phyloP scores from a whole-genome alignment of 257 asterid genomes.

The Fraxinus americana region DNA sequence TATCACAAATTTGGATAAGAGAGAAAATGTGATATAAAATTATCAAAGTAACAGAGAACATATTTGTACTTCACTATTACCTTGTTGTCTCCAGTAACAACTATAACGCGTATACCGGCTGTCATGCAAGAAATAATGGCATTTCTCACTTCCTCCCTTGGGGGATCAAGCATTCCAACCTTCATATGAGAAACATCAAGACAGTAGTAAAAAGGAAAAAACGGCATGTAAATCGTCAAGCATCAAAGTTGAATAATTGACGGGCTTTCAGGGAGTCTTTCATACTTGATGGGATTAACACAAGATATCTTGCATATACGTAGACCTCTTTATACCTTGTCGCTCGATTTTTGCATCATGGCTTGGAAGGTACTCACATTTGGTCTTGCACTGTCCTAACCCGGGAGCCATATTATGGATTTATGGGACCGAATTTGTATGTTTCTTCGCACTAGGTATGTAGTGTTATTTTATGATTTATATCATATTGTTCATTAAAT shows the following conservation, averaged over 20 bases:
- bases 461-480: too few species aligned
- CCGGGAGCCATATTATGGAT: too few species aligned
- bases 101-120: constrained; percentile 98
- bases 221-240: constrained; percentile 6
- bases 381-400: neutral
- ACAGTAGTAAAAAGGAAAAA: constrained; percentile 22
- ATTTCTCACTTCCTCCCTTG: constrained; percentile 92
- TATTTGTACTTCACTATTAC: constrained; percentile 35
- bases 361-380: neutral
- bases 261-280: neutral
- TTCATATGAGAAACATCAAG: constrained; percentile 33
- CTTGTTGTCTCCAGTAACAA: constrained; percentile 99
- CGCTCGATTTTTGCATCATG: neutral
- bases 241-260: constrained; percentile 18
- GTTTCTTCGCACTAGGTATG: too few species aligned
- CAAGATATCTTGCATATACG: neutral
- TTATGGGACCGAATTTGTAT: too few species aligned
- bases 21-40: constrained; percentile 14
- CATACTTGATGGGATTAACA: neutral
- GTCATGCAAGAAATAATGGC: constrained; percentile 97
- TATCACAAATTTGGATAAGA: constrained; percentile 24
- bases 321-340: neutral
- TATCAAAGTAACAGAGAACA: constrained; percentile 18
- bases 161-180: constrained; percentile 99
- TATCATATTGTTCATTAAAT: too few species aligned